Base-by-base conservation (phyloP, 192 early-diverging fungal species). In the Coemansia sp. region DNA sequence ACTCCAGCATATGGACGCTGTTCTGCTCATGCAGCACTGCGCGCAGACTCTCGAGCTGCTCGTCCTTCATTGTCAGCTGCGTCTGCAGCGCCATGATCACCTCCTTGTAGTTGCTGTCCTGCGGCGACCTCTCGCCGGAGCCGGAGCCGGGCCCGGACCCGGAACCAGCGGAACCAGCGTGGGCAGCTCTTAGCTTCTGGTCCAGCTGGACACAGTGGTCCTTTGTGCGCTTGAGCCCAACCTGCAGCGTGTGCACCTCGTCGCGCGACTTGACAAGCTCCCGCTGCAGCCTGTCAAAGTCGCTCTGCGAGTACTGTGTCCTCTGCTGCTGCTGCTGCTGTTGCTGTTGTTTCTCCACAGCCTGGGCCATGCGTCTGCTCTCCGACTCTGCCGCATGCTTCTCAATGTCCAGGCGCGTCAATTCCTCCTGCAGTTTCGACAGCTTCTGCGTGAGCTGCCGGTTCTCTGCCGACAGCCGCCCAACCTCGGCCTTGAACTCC, bases 1-100 rank as follows among this genome's bases (percentile, higher is more conserved):
- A 90, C 71, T 98, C 95, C 39, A 91, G 87, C 52, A 71, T 45
- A 43, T 82, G 75, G 15, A 69, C 67, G 60, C 70, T 70, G 81
- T 83, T 63, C 84, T 87, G 71, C 51, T 83, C 72, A 48, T 90
- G 90, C 19, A 84, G 76, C 66, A 91, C 85, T 16, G 88, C 85
- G 66, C 95, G 92, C 47, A 85, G 78, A 60, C 92, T 77, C 70
- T 93, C 89, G 40, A 89, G 82, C 83, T 90, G 73, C 54, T 79
- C 66, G 57, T 71, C 66, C 49, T 71, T 73, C 58, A 65, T 52
- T 19, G 69, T 65, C n/a, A 78, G 73, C 55, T 71, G 69, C 51
- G 69, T 48, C 61, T 89, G 84, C 18, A 90, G 74, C 32, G 88
- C 80, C 48, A 74, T 74, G 12, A 87, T 77, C 13, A 84, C 89